These are phyloP conservation scores for Teunomyces atbi DNA, from an alignment of 805 yeast genomes.

Conservation along the genomic window DNA sequence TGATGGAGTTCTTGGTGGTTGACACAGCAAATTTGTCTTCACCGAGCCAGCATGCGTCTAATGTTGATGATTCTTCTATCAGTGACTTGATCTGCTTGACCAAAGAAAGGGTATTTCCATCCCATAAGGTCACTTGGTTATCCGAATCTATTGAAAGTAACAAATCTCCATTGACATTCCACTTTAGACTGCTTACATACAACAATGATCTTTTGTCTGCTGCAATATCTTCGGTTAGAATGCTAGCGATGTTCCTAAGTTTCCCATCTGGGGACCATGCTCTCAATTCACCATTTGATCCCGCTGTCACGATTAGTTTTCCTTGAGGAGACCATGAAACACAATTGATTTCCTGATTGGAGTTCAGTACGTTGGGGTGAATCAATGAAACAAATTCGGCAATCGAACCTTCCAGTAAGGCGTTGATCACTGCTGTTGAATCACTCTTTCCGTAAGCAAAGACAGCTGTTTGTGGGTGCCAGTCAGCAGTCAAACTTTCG, in stretches of 20 bases:
- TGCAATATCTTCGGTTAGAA: slow-evolving; percentile 9
- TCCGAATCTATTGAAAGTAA: slow-evolving; percentile 57
- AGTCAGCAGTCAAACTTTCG: slow-evolving; percentile 46
- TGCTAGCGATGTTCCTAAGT: slow-evolving; percentile 47
- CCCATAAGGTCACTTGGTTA: slow-evolving; percentile 57
- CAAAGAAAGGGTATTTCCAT: slow-evolving; percentile 42
- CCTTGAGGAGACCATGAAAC: slow-evolving; percentile 71
- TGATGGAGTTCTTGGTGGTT: slow-evolving; percentile 51
- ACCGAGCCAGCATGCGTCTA: slow-evolving; percentile 74
- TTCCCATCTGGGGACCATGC: slow-evolving; percentile 77
- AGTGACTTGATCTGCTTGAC: slow-evolving; percentile 22
- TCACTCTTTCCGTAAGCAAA: slow-evolving; percentile 57
- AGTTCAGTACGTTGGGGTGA: slow-evolving; percentile 25
- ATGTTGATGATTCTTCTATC: slow-evolving; percentile 12
- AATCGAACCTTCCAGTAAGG: slow-evolving; percentile 26
- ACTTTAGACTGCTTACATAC: slow-evolving; percentile 47
- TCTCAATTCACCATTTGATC: slow-evolving; percentile 69
- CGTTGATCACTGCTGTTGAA: slow-evolving; percentile 46
- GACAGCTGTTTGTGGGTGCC: slow-evolving; percentile 54
- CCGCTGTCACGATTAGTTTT: slow-evolving; percentile 57
- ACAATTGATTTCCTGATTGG: slow-evolving; percentile 26
- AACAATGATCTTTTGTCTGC: slow-evolving; percentile 1
- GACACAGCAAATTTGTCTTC: slow-evolving; percentile 69
- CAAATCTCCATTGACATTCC: slow-evolving; percentile 59
- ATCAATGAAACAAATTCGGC: slow-evolving; percentile 28